phyloP scores from a whole-genome alignment of 495 filamentous ascomycete species.

The Penicillium goetzii region DNA sequence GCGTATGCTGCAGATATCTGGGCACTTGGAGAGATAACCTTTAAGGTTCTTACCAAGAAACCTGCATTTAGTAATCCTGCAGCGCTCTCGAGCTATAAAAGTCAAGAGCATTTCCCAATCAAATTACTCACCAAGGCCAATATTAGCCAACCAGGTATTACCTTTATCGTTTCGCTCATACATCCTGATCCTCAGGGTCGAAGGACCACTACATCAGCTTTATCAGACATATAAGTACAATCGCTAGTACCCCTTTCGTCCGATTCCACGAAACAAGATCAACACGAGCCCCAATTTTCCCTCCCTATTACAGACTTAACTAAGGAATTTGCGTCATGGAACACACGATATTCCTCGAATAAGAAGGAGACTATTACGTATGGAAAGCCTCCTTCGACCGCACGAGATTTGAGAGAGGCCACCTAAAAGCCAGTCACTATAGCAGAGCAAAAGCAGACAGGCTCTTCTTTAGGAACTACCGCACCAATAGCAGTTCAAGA shows the following conservation, averaged over 20 bases:
- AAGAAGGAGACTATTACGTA: background rate
- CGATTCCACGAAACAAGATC: background rate
- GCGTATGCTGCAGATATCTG: conserved; percentile 24
- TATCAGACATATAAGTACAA: conserved; percentile 5
- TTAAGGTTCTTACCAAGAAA: conserved; percentile 20
- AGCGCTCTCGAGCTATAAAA: conserved; percentile 6
- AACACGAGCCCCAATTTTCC: background rate
- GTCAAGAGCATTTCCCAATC: conserved; percentile 5
- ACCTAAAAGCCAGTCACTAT: background rate
- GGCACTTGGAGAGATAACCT: conserved; percentile 24
- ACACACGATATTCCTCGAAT: background rate
- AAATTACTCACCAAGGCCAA: conserved; percentile 5
- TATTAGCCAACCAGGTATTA: conserved; percentile 6
- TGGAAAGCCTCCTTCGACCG: background rate
- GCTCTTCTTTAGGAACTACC: background rate
- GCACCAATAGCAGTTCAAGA: background rate
- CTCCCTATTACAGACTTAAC: background rate
- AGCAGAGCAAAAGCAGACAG: background rate
- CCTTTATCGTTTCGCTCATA: conserved; percentile 16
- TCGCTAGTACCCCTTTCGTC: background rate
- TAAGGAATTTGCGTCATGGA: conserved; percentile 10
- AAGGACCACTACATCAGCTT: conserved; percentile 1
- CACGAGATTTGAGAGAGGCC: background rate
- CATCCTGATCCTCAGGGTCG: conserved; percentile 11
- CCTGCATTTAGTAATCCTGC: background rate